Base-by-base conservation (phyloP, 2,329 filamentous ascomycete genomes). In the Lachnellula hyalina region DNA sequence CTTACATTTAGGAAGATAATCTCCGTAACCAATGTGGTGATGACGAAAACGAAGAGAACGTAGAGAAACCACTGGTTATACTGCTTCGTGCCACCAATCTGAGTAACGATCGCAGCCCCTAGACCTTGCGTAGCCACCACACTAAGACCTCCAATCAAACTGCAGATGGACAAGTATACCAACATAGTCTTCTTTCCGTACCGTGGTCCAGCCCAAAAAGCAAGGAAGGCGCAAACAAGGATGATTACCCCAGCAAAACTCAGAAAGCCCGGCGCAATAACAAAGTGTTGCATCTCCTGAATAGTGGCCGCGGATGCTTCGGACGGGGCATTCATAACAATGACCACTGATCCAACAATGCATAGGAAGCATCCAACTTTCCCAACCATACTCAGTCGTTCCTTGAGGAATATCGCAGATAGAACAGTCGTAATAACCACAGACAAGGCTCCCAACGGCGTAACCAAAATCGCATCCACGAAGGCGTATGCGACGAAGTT, bases 41-140 rank as follows among this genome's bases (percentile, higher is more conserved):
- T 79, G 51, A 97, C 91, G 72, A 99, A 97, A 5, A 92, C 89
- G 53, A 97, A 75, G 34, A 97, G 74, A 5, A 97, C 86, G 73
- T 96, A 99, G 40, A 96, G 74, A 68, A 99, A 99, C 93, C 93
- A 97, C 70, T 97, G 84, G 71, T 96, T 96, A 73, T 96, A 97
- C 77, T 99, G 92, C 2, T 86, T 80, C 49, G 84, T 83, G 15
- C 93, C 94, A 17, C 82, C 80, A 56, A 86, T 86, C 75, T 96
- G 91, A 0, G 93, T 89, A 53, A 96, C 82, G 60, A 99, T 92
- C 17, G 93, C 93, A 52, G 93, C 85, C 51, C 94, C 94, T 44
- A 99, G 74, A 17, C 94, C 94, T 72, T 97, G 93, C 2, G 92
- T 97, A 15, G 90, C 88, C 52, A 97, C 94, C 8, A 97, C 94